Percentiles rank a stretch among this genome's conserved stretches.
Conservation (phyloP, 331 rosid species). For the Pyrus hybrid region DNA sequence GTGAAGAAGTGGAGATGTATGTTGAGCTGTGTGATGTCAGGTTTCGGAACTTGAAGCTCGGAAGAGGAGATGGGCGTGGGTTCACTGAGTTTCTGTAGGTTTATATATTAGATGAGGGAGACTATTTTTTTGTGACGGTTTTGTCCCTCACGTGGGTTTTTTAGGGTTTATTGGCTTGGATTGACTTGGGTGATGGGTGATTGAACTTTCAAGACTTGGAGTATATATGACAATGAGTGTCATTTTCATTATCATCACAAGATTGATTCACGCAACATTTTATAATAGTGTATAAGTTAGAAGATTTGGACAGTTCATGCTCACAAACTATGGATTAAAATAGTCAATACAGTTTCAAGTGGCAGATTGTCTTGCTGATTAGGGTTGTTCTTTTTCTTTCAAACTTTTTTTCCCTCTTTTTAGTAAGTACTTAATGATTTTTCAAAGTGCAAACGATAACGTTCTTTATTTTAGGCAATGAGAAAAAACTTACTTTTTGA, state of each 20-base stretch:
- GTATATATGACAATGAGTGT: background rate
- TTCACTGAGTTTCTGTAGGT: background rate
- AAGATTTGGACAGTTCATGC: background rate
- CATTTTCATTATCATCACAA: background rate
- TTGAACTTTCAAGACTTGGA: background rate
- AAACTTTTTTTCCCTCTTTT: no score
- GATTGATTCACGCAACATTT: background rate
- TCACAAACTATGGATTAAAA: background rate
- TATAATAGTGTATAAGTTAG: no score
- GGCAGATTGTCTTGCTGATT: no score
- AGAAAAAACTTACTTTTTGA: background rate
- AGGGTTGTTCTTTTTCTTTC: no score
- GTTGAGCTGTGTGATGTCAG: background rate
- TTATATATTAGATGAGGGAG: conserved; percentile 14
- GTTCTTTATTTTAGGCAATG: background rate
- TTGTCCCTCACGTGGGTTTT: conserved; percentile 40
- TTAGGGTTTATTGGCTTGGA: background rate
- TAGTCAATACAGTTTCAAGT: background rate
- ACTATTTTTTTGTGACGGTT: conserved; percentile 19
- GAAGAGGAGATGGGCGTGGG: background rate
- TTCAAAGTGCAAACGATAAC: no score
- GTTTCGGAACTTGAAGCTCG: background rate
- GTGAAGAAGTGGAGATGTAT: background rate
- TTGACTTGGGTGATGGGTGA: background rate
- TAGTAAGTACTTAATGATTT: no score